Evolutionary conservation across 1,284 basidiomycete genomes (phyloP), one percentile per base, ranked within the genome.

Genomic region (Ustilago lituana): DNA sequence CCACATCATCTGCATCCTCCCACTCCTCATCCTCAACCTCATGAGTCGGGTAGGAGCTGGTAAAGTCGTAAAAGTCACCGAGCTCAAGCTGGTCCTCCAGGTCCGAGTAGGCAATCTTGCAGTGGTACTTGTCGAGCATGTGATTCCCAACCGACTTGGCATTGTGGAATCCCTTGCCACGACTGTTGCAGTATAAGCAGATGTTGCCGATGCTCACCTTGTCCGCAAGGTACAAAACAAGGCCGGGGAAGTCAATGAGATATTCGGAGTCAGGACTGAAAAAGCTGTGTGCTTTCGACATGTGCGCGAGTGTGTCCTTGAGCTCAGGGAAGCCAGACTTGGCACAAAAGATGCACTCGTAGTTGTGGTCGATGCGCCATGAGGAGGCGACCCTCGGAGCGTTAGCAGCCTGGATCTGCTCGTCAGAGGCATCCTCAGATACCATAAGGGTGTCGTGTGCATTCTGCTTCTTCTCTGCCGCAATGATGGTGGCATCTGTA

Each of bases 231-330:
- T 96, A 94, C 1, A 85, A 84, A 54, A 98, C 84, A 27, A 99
- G 87, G 3, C 95, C 96, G 1, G 87, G 72, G 24, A 91, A 83
- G 83, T 98, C 93, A 71, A 91, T 85, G 63, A 98, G 88, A 82
- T 92, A 95, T 39, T 97, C 92, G 36, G 88, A 88, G 72, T 98
- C 95, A 39, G 96, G 96, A 60, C 98, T 86, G 86, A 96, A 98
- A 87, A 98, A 98, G 23, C 93, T 93, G 83, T 98, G 96, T 0
- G 83, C 83, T 38, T 84, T 82, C 29, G 89, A 88, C 96, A 99
- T 98, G 85, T 98, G 96, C 0, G 86, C 84, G 19, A 96, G 85
- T 73, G 90, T 93, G 7, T 86, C 86, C 6, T 88, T 85, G 29
- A 94, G 83, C 1, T 87, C 85, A 0, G 84, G 27, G 41, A 79